These are phyloP conservation scores for Hortaea werneckii DNA, from an alignment of 2,329 filamentous ascomycete genomes.

Conservation along the genomic window DNA sequence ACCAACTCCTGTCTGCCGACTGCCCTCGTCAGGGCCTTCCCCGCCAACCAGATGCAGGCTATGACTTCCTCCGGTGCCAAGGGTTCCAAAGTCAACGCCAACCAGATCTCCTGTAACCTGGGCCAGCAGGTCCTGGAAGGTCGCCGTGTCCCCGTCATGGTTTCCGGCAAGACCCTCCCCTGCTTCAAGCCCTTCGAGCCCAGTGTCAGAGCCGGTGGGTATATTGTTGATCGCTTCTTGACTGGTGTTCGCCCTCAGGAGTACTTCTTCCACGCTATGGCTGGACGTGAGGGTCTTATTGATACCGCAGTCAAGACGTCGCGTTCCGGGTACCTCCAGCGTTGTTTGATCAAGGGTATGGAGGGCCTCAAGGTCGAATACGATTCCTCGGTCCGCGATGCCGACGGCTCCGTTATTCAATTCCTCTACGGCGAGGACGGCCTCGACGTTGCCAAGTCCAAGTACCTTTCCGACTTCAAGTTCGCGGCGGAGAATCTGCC, in stretches of 20 bases:
- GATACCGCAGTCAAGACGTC: conserved; percentile 99
- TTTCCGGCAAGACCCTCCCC: conserved; percentile 90
- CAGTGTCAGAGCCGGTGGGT: conserved; percentile 78
- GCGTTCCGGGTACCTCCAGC: conserved; percentile 88
- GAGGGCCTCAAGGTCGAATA: conserved; percentile 88
- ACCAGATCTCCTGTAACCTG: conserved; percentile 93
- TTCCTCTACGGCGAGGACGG: conserved; percentile 97
- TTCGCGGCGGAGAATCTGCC: conserved; percentile 81
- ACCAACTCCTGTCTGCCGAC: conserved; percentile 69
- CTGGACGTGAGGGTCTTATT: conserved; percentile 92
- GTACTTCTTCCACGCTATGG: conserved; percentile 99
- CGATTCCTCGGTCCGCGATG: conserved; percentile 85
- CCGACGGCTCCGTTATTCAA: conserved; percentile 86
- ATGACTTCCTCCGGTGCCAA: conserved; percentile 98
- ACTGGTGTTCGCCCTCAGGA: conserved; percentile 95
- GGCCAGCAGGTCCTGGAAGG: conserved; percentile 95
- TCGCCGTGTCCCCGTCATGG: conserved; percentile 89
- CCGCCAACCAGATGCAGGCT: conserved; percentile 95
- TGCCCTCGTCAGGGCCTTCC: conserved; percentile 83
- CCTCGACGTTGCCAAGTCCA: conserved; percentile 86
- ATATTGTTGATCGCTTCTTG: conserved; percentile 92
- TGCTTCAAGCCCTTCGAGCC: conserved; percentile 92
- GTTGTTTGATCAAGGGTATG: conserved; percentile 98
- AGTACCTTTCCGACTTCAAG: conserved; percentile 79
- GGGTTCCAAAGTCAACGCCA: conserved; percentile 85